phyloP scores from a whole-genome alignment of 2,329 filamentous ascomycete species.

The Penicillium hesseltinei region DNA sequence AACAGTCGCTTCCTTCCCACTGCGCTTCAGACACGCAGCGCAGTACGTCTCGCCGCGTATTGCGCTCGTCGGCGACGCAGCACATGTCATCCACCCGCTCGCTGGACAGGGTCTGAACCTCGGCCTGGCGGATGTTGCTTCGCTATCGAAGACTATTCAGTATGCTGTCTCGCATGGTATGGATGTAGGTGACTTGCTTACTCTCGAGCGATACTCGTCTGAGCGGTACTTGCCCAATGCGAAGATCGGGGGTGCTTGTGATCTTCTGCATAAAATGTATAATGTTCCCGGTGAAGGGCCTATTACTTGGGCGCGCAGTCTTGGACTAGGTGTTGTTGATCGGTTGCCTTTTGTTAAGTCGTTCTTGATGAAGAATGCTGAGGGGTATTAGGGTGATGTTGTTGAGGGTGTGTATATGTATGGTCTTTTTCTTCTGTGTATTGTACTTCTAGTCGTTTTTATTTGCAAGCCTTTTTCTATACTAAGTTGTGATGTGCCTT shows the following conservation, averaged over 20 bases:
- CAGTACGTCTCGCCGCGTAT: conserved; percentile 89
- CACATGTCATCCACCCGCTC: conserved; percentile 91
- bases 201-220: conserved; percentile 75
- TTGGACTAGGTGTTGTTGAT: conserved; percentile 76
- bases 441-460: conserved; percentile 21
- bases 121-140: conserved; percentile 83
- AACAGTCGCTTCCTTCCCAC: conserved; percentile 83
- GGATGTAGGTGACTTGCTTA: conserved; percentile 77
- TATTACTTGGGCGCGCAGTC: conserved; percentile 72
- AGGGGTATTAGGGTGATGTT: conserved; percentile 25
- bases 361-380: conserved; percentile 75
- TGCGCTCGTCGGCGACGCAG: conserved; percentile 88
- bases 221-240: conserved; percentile 82
- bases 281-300: conserved; percentile 71
- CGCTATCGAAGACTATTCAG: conserved; percentile 70
- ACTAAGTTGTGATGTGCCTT: neutral
- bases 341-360: conserved; percentile 72
- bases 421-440: conserved; percentile 7
- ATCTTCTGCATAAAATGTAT: conserved; percentile 92
- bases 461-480: conserved; percentile 2
- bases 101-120: conserved; percentile 94
- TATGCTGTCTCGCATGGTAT: conserved; percentile 78
- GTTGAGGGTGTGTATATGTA: conserved; percentile 6
- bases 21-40: conserved; percentile 89
- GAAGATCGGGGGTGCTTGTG: conserved; percentile 72